phyloP scores from a whole-genome alignment of 257 asterid species.

The Lycium ferocissimum region DNA sequence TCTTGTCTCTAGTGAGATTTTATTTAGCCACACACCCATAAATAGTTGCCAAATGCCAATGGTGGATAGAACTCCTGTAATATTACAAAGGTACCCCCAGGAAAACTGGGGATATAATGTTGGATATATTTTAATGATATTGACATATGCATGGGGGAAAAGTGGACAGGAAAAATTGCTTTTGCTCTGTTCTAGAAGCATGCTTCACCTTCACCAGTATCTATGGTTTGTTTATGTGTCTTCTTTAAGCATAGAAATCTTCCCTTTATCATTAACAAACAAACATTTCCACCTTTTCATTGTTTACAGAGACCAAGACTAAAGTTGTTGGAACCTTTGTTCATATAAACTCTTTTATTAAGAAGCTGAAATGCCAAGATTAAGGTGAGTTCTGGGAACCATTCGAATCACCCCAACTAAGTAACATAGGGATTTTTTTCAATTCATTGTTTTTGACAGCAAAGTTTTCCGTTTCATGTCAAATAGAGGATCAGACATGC shows the following conservation, averaged over 20 bases:
- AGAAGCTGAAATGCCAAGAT: constrained; percentile 63
- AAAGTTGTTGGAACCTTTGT: background rate
- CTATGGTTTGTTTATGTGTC: background rate
- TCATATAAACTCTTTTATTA: constrained; percentile 1
- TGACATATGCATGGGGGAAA: constrained; percentile 47
- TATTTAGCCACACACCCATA: background rate
- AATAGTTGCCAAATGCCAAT: background rate
- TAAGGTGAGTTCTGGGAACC: constrained; percentile 54
- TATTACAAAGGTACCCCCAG: background rate
- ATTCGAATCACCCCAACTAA: constrained; percentile 15
- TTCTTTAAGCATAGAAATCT: background rate
- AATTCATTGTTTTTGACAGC: background rate
- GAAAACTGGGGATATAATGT: background rate
- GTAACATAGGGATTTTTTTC: background rate
- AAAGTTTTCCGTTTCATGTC: constrained; percentile 25
- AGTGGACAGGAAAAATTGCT: constrained; percentile 42
- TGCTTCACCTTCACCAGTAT: constrained; percentile 31
- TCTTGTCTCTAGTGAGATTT: background rate
- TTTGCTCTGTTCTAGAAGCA: constrained; percentile 28
- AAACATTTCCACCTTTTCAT: constrained; percentile 9
- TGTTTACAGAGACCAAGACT: constrained; percentile 10
- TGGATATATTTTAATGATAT: constrained; percentile 49
- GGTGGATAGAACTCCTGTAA: background rate
- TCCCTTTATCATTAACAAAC: constrained; percentile 19
- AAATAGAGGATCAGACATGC: constrained; percentile 64